These are phyloP conservation scores for Phytopythium cucurbitacearum DNA, from an alignment of 352 stramenopile genomes.

Conservation along the genomic window DNA sequence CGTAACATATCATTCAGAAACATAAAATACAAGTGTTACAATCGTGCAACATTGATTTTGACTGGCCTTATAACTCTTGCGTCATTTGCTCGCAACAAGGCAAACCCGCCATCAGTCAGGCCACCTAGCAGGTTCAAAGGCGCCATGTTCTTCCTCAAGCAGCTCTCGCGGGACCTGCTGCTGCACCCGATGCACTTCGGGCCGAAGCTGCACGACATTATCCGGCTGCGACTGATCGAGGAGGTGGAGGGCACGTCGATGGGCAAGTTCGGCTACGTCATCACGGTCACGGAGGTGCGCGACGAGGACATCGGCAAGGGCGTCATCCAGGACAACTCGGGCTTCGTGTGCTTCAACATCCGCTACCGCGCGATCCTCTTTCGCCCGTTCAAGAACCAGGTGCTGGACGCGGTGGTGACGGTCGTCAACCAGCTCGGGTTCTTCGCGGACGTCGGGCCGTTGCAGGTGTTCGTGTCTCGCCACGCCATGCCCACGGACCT, in stretches of 20 bases:
- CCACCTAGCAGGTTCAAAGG: neutral
- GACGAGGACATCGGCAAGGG: conserved; percentile 96
- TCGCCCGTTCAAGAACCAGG: conserved; percentile 96
- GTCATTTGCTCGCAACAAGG: neutral
- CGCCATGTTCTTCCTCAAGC: conserved; percentile 87
- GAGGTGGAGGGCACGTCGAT: conserved; percentile 96
- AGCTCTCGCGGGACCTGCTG: conserved; percentile 90
- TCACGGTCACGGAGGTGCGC: conserved; percentile 95
- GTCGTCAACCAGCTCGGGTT: conserved; percentile 96
- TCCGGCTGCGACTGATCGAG: conserved; percentile 94
- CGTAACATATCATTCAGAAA: no score
- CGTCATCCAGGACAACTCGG: conserved; percentile 97
- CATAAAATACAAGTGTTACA: no score
- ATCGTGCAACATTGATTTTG: no score
- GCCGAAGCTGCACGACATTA: conserved; percentile 94
- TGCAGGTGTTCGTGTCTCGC: conserved; percentile 97
- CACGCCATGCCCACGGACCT: conserved; percentile 93
- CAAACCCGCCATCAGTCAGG: neutral
- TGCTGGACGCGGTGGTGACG: conserved; percentile 96
- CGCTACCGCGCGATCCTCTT: conserved; percentile 96
- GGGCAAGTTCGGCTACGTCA: conserved; percentile 96
- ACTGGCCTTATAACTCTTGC: neutral
- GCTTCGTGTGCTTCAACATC: conserved; percentile 95
- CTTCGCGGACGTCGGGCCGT: conserved; percentile 94
- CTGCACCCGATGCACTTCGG: conserved; percentile 96